Evolutionary conservation across 179 eudicot species (phyloP).

Genomic region (Camellia oleifera): DNA sequence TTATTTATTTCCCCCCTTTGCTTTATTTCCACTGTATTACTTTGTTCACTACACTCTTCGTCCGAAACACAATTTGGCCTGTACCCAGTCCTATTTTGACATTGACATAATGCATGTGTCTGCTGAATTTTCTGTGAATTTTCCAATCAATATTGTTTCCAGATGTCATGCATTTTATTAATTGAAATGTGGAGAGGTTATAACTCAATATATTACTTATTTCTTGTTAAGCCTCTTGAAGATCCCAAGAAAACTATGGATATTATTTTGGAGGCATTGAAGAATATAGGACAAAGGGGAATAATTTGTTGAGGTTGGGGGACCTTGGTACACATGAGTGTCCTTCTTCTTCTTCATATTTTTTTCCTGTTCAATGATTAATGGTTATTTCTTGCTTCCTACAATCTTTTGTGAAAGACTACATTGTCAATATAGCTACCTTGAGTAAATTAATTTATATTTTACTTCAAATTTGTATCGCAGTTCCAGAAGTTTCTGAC

Average conservation of each 20-base stretch:
- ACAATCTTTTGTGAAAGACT: background rate
- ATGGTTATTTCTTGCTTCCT: background rate
- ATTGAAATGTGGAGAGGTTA: background rate
- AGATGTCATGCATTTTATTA: background rate
- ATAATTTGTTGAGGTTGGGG: slow-evolving; percentile 94
- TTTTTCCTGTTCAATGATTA: slow-evolving; percentile 3
- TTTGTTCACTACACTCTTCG: no score
- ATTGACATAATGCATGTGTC: background rate
- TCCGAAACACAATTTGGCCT: no score
- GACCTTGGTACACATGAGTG: slow-evolving; percentile 86
- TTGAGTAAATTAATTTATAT: background rate
- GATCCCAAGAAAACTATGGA: slow-evolving; percentile 68
- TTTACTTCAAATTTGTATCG: slow-evolving; percentile 20
- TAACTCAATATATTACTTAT: background rate
- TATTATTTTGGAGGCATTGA: slow-evolving; percentile 79
- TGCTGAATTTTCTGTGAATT: background rate
- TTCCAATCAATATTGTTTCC: background rate
- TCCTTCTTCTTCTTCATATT: background rate
- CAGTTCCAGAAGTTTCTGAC: slow-evolving; percentile 65
- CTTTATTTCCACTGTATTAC: no score
- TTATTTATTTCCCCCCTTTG: no score
- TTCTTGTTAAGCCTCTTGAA: slow-evolving; percentile 64
- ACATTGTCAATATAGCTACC: background rate
- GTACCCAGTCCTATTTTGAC: no score
- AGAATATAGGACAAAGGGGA: slow-evolving; percentile 84